Conservation (phyloP, 1,139 yeast species). For the Suhomyces maxii region DNA sequence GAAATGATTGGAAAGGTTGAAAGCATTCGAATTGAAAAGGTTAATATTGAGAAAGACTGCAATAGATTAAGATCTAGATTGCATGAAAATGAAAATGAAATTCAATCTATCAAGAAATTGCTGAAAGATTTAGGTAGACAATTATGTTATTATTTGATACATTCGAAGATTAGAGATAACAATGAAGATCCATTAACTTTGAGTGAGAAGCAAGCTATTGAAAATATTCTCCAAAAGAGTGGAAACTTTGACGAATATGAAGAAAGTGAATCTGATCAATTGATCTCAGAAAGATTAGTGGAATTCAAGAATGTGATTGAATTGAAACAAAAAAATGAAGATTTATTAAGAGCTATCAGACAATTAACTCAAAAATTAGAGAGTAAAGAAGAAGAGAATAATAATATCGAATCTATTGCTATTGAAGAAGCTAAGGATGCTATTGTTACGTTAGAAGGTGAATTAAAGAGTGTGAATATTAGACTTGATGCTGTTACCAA, state of each 20-base stretch:
- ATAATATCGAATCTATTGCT: slow-evolving; percentile 54
- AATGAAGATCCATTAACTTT: slow-evolving; percentile 57
- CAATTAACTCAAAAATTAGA: slow-evolving; percentile 72
- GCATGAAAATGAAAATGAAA: slow-evolving; percentile 41
- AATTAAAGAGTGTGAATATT: slow-evolving; percentile 50
- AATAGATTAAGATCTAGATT: slow-evolving; percentile 35
- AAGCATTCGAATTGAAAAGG: slow-evolving; percentile 37
- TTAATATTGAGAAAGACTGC: slow-evolving; percentile 41
- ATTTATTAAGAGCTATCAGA: slow-evolving; percentile 65
- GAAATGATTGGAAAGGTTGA: slow-evolving; percentile 44
- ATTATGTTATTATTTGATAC: slow-evolving; percentile 69
- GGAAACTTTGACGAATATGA: slow-evolving; percentile 29
- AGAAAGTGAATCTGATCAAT: slow-evolving; percentile 65
- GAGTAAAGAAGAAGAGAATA: slow-evolving; percentile 42
- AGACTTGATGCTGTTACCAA: slow-evolving; percentile 54
- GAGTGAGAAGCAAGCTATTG: slow-evolving; percentile 57
- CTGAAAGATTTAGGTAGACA: slow-evolving; percentile 78
- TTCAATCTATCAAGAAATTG: slow-evolving; percentile 51
- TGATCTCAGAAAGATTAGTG: slow-evolving; percentile 73
- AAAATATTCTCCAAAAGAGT: slow-evolving; percentile 40
- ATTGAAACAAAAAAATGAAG: slow-evolving; percentile 71
- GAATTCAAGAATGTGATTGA: slow-evolving; percentile 67
- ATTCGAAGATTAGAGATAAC: slow-evolving; percentile 56
- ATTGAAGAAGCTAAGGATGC: slow-evolving; percentile 77
- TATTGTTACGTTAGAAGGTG: slow-evolving; percentile 64